phyloP scores from a whole-genome alignment of 176 grass and related monocot genomes.

The Aegilops longissima region DNA sequence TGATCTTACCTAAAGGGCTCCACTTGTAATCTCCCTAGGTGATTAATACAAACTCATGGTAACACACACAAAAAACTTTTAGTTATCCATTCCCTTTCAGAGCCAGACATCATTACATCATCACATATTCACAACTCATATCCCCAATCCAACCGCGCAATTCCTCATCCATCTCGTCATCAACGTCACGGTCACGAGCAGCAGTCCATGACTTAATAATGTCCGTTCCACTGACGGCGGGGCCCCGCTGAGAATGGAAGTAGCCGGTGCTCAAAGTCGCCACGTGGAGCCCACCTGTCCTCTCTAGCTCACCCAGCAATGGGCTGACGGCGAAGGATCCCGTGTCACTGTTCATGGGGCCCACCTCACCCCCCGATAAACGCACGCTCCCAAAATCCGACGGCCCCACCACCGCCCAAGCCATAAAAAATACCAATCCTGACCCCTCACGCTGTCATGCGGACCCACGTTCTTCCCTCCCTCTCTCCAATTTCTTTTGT shows the following conservation, averaged over 20 bases:
- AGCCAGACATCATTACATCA: not conserved
- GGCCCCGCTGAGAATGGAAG: not conserved
- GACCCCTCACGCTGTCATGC: not conserved
- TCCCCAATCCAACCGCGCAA: not conserved
- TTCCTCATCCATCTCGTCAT: not conserved
- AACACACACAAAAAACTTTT: not conserved
- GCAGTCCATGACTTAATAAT: not conserved
- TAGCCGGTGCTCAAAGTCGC: not conserved
- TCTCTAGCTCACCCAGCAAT: not conserved
- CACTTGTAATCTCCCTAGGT: no score
- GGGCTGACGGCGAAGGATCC: not conserved
- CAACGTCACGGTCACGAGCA: not conserved
- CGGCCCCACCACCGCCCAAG: not conserved
- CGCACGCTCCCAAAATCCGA: slow-evolving; percentile 16
- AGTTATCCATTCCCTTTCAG: not conserved
- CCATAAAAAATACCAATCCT: not conserved
- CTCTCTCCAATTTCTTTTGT: not conserved
- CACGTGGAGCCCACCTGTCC: slow-evolving; percentile 35
- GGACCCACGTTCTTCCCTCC: not conserved
- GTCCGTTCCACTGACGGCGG: not conserved
- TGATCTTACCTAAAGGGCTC: no score
- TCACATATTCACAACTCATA: not conserved
- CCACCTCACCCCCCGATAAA: not conserved
- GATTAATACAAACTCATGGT: no score
- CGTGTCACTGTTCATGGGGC: not conserved